Percentiles rank a stretch among this genome's conserved stretches.
phyloP scores from a whole-genome alignment of 148 eudicot species.

The Polygonum maritimum region DNA sequence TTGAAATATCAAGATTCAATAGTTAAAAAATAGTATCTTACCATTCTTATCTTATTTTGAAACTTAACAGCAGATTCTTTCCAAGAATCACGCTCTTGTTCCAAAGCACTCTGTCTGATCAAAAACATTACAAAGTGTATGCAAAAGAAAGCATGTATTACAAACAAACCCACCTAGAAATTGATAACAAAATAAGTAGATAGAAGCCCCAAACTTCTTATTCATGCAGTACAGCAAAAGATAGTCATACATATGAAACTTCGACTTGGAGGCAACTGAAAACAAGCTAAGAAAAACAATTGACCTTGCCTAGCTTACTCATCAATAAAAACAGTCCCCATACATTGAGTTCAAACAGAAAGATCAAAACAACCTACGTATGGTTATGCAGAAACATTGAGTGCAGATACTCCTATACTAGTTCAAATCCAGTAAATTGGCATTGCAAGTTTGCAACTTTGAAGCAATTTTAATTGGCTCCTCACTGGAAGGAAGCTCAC shows the following conservation, averaged over 20 bases:
- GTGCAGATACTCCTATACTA: not conserved
- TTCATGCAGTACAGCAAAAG: not conserved
- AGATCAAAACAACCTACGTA: not conserved
- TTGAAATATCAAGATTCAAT: not conserved
- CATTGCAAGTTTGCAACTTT: not conserved
- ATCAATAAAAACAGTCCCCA: not conserved
- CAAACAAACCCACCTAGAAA: constrained; percentile 4
- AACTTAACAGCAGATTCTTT: constrained; percentile 48
- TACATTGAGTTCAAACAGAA: not conserved
- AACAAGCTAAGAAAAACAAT: not conserved
- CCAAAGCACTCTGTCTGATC: constrained; percentile 86
- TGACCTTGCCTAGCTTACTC: not conserved
- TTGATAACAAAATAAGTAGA: not conserved
- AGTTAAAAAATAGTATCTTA: constrained; percentile 21
- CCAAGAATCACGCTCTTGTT: constrained; percentile 57
- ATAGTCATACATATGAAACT: not conserved
- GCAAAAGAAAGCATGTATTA: constrained; percentile 12
- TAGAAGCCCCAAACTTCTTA: not conserved
- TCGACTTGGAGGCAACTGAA: not conserved
- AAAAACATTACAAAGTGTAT: constrained; percentile 24
- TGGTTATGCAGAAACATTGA: not conserved
- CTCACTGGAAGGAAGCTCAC: not conserved
- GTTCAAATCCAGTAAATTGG: not conserved
- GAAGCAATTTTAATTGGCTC: not conserved
- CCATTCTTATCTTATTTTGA: constrained; percentile 66